phyloP scores from a whole-genome alignment of 208 protist genomes.

The Trypanosoma conorhini region DNA sequence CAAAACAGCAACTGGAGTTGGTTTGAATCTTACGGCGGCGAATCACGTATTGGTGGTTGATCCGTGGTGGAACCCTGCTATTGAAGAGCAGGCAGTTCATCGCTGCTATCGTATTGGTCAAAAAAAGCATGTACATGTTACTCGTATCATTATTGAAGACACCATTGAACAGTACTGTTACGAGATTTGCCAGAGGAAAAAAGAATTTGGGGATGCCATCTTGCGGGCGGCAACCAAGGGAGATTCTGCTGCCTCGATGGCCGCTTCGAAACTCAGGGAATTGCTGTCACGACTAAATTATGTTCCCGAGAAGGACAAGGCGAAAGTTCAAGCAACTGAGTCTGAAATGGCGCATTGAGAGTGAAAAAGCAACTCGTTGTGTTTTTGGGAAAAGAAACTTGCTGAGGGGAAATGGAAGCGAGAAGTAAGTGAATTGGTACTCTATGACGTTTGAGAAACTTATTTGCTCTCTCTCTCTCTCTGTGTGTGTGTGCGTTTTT shows the following conservation, averaged over 20 bases:
- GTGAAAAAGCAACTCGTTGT: too few relatives aligned
- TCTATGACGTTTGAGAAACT: too few relatives aligned
- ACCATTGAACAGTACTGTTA: slow-evolving; percentile 96
- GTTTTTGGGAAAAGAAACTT: too few relatives aligned
- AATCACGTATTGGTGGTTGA: slow-evolving; percentile 96
- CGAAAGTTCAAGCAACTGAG: background rate
- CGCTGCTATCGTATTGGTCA: slow-evolving; percentile 96
- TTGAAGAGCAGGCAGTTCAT: slow-evolving; percentile 96
- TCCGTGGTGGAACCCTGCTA: slow-evolving; percentile 97
- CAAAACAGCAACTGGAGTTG: slow-evolving; percentile 96
- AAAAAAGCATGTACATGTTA: slow-evolving; percentile 90
- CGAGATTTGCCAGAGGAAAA: slow-evolving; percentile 92
- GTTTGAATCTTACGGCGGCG: slow-evolving; percentile 97
- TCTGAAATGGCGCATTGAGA: background rate
- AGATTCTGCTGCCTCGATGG: slow-evolving; percentile 54
- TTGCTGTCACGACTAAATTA: slow-evolving; percentile 77
- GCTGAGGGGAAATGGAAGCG: too few relatives aligned
- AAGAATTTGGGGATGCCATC: slow-evolving; percentile 90
- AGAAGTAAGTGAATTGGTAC: too few relatives aligned
- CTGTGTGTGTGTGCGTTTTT: too few relatives aligned
- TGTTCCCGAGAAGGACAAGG: slow-evolving; percentile 36
- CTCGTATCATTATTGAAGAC: slow-evolving; percentile 90
- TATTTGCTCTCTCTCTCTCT: too few relatives aligned
- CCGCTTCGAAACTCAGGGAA: slow-evolving; percentile 77
- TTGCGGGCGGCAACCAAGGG: slow-evolving; percentile 79